These are phyloP conservation scores for Astragalus membranaceus DNA, from an alignment of 306 rosid species.

Conservation along the genomic window DNA sequence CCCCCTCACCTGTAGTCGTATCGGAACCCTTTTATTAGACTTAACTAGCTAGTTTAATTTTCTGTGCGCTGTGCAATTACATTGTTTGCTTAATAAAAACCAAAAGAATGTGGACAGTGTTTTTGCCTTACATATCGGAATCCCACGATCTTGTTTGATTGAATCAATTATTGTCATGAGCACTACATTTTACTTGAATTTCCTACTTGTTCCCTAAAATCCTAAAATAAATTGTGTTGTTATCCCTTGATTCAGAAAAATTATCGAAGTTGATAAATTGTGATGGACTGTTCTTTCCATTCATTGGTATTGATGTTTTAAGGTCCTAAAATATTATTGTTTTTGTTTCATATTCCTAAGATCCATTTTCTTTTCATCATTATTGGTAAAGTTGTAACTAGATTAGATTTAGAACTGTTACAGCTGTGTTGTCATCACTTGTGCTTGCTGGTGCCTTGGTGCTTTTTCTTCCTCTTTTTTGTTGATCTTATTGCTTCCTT, in stretches of 20 bases:
- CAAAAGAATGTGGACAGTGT: not conserved
- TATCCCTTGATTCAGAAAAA: not conserved
- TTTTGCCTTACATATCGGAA: slow-evolving; percentile 1
- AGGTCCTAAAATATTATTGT: not conserved
- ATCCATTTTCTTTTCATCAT: slow-evolving; percentile 2
- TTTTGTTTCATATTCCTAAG: not conserved
- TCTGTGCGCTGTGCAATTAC: not conserved
- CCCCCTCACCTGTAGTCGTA: too few relatives aligned
- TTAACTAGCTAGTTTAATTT: not conserved
- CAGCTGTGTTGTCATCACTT: not conserved
- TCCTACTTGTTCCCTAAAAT: not conserved
- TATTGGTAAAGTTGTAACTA: not conserved
- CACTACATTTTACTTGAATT: not conserved
- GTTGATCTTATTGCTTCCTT: not conserved
- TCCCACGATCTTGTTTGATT: not conserved
- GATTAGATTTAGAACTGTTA: slow-evolving; percentile 1
- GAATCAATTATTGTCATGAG: not conserved
- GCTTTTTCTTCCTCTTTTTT: not conserved
- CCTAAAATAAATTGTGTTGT: not conserved
- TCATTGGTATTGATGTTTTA: not conserved
- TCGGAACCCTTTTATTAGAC: not conserved
- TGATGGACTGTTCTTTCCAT: not conserved
- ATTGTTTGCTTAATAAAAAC: not conserved
- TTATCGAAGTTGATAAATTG: not conserved
- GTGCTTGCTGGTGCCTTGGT: not conserved